Base-by-base conservation (phyloP, 1,284 basidiomycete genomes). In the Austroboletus olivaceoglutinosus region DNA sequence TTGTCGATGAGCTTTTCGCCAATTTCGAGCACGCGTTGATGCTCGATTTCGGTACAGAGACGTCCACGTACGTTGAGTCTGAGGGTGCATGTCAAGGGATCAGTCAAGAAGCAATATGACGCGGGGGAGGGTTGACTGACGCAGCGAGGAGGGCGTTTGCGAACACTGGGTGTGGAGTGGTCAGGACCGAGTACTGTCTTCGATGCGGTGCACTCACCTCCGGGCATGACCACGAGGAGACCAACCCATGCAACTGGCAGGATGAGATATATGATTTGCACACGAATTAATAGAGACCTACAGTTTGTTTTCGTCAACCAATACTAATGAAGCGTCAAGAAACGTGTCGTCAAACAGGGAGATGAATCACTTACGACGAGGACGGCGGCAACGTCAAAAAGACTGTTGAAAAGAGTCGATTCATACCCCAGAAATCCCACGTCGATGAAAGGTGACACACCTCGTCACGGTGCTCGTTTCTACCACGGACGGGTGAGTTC, bases 381-480 rank as follows among this genome's bases (percentile, higher is more conserved):
- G 15, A 57, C 21, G 36, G 16, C 11, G 8, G 25, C 36, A 15
- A 57, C 2, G 10, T 43, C 47, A 33, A 59, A 27, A 9, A 63
- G 15, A 43, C 60, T 62, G 15, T 50, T 0, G 27, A 42, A 8
- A 3, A 22, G 23, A n/a, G 37, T 4, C 13, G n/a, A 29, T 10
- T 42, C 27, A 12, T 36, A 23, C 4, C 16, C 18, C n/a, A 11
- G 5, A 18, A 11, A 19, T 15, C 25, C 10, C 18, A 13, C 11
- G 11, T n/a, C 10, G 13, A 19, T 5, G 22, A 13, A 31, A 21
- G 18, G 1, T 33, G 21, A 48, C 59, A 27, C 8, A 64, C 59
- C 58, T 61, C n/a, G 52, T 50, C 6, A 56, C 30, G 5, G 5
- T 21, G n/a, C 50, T 34, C 12, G 62, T 63, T 50, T 61, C 59